A percentile compares a stretch with the other conserved stretches of the same genome.
Evolutionary conservation across 108 stramenopile species (phyloP).

Genomic region (Cyclotella baltica): DNA sequence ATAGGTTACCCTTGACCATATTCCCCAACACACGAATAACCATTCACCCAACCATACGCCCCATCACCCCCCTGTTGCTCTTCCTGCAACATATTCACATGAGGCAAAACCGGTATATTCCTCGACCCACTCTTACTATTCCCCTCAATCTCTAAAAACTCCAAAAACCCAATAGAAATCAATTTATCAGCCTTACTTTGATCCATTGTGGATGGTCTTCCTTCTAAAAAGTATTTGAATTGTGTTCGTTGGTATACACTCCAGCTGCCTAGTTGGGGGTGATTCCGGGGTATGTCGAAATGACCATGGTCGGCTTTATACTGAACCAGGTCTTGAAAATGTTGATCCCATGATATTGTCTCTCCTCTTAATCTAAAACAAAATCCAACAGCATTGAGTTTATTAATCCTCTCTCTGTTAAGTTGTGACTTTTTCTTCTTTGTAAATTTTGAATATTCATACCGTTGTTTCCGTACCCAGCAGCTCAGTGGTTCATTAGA

Average conservation of each 20-base stretch:
- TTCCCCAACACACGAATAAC: background rate
- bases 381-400: slow-evolving; percentile 11
- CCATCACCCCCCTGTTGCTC: background rate
- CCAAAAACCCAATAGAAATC: slow-evolving; percentile 9
- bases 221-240: slow-evolving; percentile 4
- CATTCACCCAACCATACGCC: background rate
- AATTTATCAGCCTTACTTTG: slow-evolving; percentile 7
- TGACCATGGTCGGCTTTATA: slow-evolving; percentile 38
- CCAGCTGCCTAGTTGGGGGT: slow-evolving; percentile 5
- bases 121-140: background rate
- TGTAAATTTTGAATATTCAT: slow-evolving; percentile 18
- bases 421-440: slow-evolving; percentile 11
- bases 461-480: slow-evolving; percentile 15
- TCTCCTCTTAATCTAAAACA: slow-evolving; percentile 13
- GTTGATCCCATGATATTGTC: background rate
- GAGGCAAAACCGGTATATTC: slow-evolving; percentile 4
- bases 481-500: slow-evolving; percentile 1
- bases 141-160: background rate
- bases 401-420: slow-evolving; percentile 1
- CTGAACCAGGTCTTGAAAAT: slow-evolving; percentile 14
- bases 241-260: background rate
- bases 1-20: background rate
- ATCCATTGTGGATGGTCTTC: background rate
- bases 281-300: slow-evolving; percentile 17
- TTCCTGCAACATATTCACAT: background rate